phyloP scores from a whole-genome alignment of 1,284 basidiomycete genomes.

The Boletus sp. region DNA sequence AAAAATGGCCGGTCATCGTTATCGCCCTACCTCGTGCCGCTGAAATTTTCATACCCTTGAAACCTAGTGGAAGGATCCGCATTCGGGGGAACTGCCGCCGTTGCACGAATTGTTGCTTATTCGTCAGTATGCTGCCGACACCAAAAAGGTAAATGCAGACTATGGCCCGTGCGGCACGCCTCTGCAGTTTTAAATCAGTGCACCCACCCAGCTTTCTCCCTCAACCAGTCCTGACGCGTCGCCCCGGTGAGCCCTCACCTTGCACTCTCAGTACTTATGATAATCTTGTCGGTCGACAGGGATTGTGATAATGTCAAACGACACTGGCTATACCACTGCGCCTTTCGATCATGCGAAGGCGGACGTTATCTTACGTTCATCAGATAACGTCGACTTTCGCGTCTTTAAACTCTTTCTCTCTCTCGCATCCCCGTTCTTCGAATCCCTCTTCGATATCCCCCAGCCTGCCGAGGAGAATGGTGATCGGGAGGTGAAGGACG shows the following conservation, averaged over 20 bases:
- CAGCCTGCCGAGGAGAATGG: conserved; percentile 29
- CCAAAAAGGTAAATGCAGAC: not conserved
- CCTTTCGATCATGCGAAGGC: conserved; percentile 30
- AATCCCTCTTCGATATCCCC: conserved; percentile 47
- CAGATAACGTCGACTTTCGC: conserved; percentile 42
- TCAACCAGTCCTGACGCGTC: not conserved
- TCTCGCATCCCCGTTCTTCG: conserved; percentile 44
- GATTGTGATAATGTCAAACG: not conserved
- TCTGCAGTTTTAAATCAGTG: conserved; percentile 12
- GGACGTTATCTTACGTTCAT: conserved; percentile 43
- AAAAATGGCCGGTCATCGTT: not conserved
- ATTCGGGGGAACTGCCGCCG: too few species aligned
- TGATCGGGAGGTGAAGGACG: conserved; percentile 21
- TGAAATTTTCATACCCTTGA: not conserved
- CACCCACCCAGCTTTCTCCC: not conserved
- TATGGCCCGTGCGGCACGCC: conserved; percentile 2
- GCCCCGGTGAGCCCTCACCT: not conserved
- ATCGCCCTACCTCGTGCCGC: not conserved
- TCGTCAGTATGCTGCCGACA: not conserved
- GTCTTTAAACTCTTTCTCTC: conserved; percentile 39
- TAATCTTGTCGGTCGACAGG: not conserved
- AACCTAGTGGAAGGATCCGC: not conserved
- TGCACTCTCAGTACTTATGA: not conserved
- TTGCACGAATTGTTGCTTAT: not conserved
- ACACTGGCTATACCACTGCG: conserved; percentile 12